A percentile compares a stretch with the other conserved stretches of the same genome.
Conservation (phyloP, 1,139 yeast species). For the Spencermartinsiella ligniputridi region DNA sequence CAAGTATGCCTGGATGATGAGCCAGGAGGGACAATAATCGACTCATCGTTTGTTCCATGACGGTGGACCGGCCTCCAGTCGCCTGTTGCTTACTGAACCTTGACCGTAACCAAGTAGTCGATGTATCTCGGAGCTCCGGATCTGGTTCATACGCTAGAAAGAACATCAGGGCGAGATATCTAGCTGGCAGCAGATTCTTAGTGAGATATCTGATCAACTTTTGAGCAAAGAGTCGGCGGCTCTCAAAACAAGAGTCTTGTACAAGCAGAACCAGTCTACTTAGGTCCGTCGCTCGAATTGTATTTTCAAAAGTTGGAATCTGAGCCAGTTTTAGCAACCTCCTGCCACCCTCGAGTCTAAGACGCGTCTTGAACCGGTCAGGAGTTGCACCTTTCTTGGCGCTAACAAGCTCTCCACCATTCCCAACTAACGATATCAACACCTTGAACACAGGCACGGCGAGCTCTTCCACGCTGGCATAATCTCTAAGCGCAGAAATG, state of each 20-base stretch:
- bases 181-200: slow-evolving; percentile 46
- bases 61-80: slow-evolving; percentile 28
- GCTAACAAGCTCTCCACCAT: slow-evolving; percentile 76
- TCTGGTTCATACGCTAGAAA: slow-evolving; percentile 76
- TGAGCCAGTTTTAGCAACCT: slow-evolving; percentile 62
- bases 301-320: slow-evolving; percentile 46
- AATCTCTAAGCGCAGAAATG: slow-evolving; percentile 44
- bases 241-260: slow-evolving; percentile 61
- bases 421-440: slow-evolving; percentile 60
- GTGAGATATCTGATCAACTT: slow-evolving; percentile 53
- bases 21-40: slow-evolving; percentile 67
- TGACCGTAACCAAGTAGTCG: slow-evolving; percentile 71
- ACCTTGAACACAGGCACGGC: slow-evolving; percentile 66
- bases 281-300: slow-evolving; percentile 51
- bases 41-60: slow-evolving; percentile 60
- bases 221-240: slow-evolving; percentile 51
- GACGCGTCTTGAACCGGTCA: slow-evolving; percentile 49
- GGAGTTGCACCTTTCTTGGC: slow-evolving; percentile 53
- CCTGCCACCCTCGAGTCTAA: slow-evolving; percentile 67
- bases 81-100: slow-evolving; percentile 42
- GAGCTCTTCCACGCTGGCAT: slow-evolving; percentile 34
- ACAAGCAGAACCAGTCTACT: slow-evolving; percentile 54
- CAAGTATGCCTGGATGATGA: slow-evolving; percentile 66
- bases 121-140: slow-evolving; percentile 43
- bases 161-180: slow-evolving; percentile 63